Base-by-base conservation (phyloP, 768 basidiomycete genomes). In the Amyloporia xantha region DNA sequence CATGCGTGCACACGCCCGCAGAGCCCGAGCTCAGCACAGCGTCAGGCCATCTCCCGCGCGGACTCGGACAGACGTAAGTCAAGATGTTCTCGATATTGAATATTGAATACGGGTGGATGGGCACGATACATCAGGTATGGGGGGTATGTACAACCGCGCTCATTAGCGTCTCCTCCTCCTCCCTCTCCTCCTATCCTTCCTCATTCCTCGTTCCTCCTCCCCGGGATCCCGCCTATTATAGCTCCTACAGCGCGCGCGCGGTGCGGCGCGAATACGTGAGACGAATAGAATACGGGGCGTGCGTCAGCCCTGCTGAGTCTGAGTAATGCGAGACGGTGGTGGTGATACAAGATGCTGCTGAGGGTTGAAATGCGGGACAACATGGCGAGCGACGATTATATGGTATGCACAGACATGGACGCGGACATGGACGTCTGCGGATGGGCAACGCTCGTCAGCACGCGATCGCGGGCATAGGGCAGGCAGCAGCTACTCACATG, bases 261-360 rank as follows among this genome's bases (percentile, higher is more conserved):
- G 15, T 33, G 9, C 15, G n/a, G n/a, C 47, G 27, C 44, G 48
- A 58, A 54, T 51, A 54, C 15, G 30, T 50, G 39, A 47, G 41
- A 38, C 49, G 42, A 51, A 53, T 51, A 53, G 50, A 49, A 49
- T 55, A 52, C 41, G 49, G 33, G 44, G 46, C 30, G 30, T 33
- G 28, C 24, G 53, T 39, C 37, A 33, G 49, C 44, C 50, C 45
- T 52, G 55, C 52, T 45, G 41, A 47, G 40, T 35, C 24, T 19
- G 42, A 21, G 19, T 11, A 10, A 11, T 4, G 7, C 38, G 21
- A 20, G 49, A 38, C 10, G 41, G 35, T 50, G 60, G 54, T 61
- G 62, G 54, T 61, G 59, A 51, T 63, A 61, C 58, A 61, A 48
- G 57, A 44, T 58, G 56, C 28, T 56, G 55, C 57, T 7, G 30